These are phyloP conservation scores for Cairneyella variabilis DNA, from an alignment of 495 filamentous ascomycete species.

Conservation along the genomic window DNA sequence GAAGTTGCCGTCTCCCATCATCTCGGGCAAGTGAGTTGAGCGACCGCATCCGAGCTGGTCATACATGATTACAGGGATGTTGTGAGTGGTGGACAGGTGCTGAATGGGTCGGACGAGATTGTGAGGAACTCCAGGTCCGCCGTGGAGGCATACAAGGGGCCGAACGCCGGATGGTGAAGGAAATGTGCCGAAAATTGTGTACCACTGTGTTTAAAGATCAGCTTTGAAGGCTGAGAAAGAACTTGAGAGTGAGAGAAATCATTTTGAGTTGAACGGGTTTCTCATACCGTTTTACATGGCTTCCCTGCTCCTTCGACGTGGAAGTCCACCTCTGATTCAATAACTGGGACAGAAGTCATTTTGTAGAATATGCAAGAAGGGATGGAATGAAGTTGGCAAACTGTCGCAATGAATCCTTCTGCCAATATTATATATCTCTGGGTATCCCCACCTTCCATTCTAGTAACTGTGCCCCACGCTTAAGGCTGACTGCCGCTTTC, in stretches of 20 bases:
- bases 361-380: too few relatives aligned
- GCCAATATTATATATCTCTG: too few relatives aligned
- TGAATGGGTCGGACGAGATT: neutral
- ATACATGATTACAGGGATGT: constrained; percentile 45
- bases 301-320: neutral
- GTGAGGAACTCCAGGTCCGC: neutral
- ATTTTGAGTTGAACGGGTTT: neutral
- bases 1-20: constrained; percentile 36
- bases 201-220: neutral
- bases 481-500: too few relatives aligned
- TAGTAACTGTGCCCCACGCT: too few relatives aligned
- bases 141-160: neutral
- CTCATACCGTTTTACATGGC: neutral
- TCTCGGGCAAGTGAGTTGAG: constrained; percentile 42
- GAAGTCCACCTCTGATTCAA: neutral
- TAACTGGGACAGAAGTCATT: neutral
- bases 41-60: constrained; percentile 47
- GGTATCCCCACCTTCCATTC: too few relatives aligned
- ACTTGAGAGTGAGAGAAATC: neutral
- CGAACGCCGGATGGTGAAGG: neutral
- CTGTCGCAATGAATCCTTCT: too few relatives aligned
- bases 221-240: neutral
- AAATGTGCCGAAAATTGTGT: neutral
- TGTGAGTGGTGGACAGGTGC: constrained; percentile 16
- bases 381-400: too few relatives aligned